Conservation (phyloP, 345 rosid genomes). For the Heritiera fomes region DNA sequence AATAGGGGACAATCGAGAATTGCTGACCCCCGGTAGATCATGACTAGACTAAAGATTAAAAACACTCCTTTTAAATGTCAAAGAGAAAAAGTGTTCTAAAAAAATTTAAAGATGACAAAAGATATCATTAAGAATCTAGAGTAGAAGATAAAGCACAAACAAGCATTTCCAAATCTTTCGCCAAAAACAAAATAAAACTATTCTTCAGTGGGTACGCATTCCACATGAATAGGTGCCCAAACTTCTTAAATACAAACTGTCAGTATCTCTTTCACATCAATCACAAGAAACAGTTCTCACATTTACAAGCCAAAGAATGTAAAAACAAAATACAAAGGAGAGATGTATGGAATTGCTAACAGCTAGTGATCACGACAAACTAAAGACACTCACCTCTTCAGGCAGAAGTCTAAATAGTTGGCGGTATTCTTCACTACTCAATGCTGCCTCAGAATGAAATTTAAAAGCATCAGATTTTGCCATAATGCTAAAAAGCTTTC, state of each 20-base stretch:
- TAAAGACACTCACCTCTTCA: conserved; percentile 61
- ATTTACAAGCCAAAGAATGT: neutral
- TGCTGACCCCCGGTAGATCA: neutral
- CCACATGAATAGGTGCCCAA: neutral
- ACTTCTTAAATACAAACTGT: neutral
- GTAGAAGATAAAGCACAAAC: neutral
- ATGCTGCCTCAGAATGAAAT: conserved; percentile 47
- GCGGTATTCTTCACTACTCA: conserved; percentile 82
- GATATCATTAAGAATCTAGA: neutral
- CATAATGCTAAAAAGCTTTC: neutral
- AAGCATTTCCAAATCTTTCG: neutral
- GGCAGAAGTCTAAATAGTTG: conserved; percentile 80
- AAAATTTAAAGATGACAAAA: neutral
- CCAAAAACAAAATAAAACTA: neutral
- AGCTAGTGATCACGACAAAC: neutral
- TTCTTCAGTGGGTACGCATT: no score
- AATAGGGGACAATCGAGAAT: neutral
- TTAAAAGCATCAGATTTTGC: conserved; percentile 10
- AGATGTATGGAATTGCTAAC: neutral
- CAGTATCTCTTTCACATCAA: neutral
- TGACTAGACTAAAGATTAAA: neutral
- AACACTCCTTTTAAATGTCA: neutral
- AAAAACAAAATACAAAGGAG: neutral
- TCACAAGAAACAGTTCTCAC: neutral
- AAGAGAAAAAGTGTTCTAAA: neutral